Evolutionary conservation across 1,284 basidiomycete species (phyloP), one percentile per base, ranked within the genome.

Genomic region (Flammula alnicola): DNA sequence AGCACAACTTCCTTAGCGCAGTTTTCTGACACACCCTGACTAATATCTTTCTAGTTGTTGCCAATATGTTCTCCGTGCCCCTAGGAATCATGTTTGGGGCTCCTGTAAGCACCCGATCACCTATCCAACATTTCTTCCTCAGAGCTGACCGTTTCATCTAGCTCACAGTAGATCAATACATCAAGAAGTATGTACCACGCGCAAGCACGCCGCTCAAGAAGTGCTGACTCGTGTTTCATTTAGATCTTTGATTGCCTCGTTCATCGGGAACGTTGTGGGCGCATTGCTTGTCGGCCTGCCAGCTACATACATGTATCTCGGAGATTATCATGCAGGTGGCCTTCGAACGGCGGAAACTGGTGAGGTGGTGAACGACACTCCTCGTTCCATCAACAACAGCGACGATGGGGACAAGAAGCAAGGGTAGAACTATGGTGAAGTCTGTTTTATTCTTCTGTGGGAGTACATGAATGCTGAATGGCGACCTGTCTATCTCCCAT

Each of bases 51-150:
- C 9, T 31, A 65, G 64, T 65, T 8, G 69, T 84, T 22, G 85
- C 86, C 20, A 88, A 88, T 63, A 90, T 89, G 87, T 88, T 84
- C 65, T 86, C 80, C 7, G 70, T 88, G 4, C 83, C 86, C 5
- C 67, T 89, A 42, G 76, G 84, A n/a, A 87, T 91, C 42, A 81
- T 88, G 75, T 84, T 88, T 60, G 80, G 83, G 35, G 83, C 84
- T 14, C 68, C 80, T 47, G 85, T 86, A 63, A 59, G 80, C 63
- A 10, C 26, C 20, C 19, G 19, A 14, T n/a, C n/a, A n/a, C n/a
- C 40, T 23, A 32, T 37, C 14, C 11, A 12, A 16, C 8, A 11
- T 36, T 23, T 44, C 11, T 3, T 23, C 27, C 12, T 35, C 22
- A 30, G 25, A 17, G 9, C 26, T 46, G 6, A 51, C 11, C 32